Evolutionary conservation across 768 basidiomycete genomes (phyloP), one percentile per base, ranked within the genome.

Genomic region (Nevesoporus exiguus): DNA sequence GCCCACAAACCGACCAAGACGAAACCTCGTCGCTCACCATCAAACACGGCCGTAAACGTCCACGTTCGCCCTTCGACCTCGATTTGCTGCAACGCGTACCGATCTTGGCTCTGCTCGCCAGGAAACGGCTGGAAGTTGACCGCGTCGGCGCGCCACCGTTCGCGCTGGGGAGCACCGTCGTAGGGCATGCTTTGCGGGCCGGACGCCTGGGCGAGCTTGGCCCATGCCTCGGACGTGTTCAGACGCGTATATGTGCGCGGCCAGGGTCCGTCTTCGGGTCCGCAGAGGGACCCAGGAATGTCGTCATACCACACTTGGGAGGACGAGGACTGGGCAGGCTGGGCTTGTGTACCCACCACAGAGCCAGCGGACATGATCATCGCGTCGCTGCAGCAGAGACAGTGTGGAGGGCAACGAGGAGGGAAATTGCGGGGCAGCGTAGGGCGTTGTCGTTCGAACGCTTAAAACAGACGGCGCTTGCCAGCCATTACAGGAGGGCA

Each of bases 41-140:
- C 85, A 61, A 87, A 87, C 33, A 87, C 84, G 44, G 82, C 85
- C 1, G 83, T 84, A 57, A 87, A 75, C n/a, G 76, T 74, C 85
- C 85, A 87, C 46, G 72, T 68, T 29, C 73, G 77, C 14, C 81
- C 85, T 46, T 74, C 74, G 49, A 87, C 71, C 41, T 82, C 72
- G 52, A 85, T 73, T 61, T 78, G 76, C 8, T 79, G 79, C 51
- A 84, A 76, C 29, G 83, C 77, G 57, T 84, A 84, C 52, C 85
- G 76, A 61, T 87, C 85, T 69, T 87, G 85, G 1, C 82, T 85
- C 55, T 68, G 72, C 19, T 77, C 74, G 9, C 68, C 72, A 0
- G 74, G 71, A 34, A 80, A 84, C 4, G 85, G 85, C 57, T 87
- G 85, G 54, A 87, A 86, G 63, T 86, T 86, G 66, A 87, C 69